Evolutionary conservation across 352 stramenopile species (phyloP).

Genomic region (Phytophthora capsici): DNA sequence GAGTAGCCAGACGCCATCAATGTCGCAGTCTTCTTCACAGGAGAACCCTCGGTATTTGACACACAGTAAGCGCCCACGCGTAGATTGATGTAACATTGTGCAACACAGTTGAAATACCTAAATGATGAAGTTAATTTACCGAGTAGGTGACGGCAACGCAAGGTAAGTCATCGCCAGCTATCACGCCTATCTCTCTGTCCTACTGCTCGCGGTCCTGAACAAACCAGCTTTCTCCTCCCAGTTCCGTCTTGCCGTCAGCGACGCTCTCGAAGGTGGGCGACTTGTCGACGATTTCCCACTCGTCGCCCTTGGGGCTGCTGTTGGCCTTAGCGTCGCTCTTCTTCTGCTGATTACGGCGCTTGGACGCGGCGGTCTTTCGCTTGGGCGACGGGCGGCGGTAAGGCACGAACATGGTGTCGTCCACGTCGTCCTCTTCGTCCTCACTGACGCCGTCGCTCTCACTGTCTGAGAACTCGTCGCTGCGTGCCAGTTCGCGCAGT

Average conservation of each 20-base stretch:
- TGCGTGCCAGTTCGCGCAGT: constrained; percentile 71
- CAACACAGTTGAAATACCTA: constrained; percentile 7
- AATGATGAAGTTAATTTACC: constrained; percentile 45
- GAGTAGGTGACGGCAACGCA: constrained; percentile 5
- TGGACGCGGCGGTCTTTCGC: constrained; percentile 25
- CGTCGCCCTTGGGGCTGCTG: constrained; percentile 68
- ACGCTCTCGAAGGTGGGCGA: constrained; percentile 76
- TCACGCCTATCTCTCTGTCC: not conserved
- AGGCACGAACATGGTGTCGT: constrained; percentile 63
- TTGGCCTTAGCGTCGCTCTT: constrained; percentile 36
- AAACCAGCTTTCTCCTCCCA: constrained; percentile 68
- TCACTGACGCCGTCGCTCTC: constrained; percentile 78
- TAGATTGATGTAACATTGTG: constrained; percentile 34
- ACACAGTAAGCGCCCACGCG: constrained; percentile 58
- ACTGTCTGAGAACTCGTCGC: constrained; percentile 84
- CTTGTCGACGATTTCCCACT: constrained; percentile 83
- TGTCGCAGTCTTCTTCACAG: constrained; percentile 54
- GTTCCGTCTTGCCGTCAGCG: constrained; percentile 43
- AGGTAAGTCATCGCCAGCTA: constrained; percentile 2
- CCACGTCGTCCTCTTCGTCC: constrained; percentile 57
- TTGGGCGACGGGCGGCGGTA: constrained; percentile 48
- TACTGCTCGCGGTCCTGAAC: constrained; percentile 45
- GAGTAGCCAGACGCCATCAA: constrained; percentile 24
- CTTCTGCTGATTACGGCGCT: constrained; percentile 31
- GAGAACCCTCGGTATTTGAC: constrained; percentile 65